Conservation (phyloP, 1,139 yeast species). For the Eremothecium cymbalariae region DNA sequence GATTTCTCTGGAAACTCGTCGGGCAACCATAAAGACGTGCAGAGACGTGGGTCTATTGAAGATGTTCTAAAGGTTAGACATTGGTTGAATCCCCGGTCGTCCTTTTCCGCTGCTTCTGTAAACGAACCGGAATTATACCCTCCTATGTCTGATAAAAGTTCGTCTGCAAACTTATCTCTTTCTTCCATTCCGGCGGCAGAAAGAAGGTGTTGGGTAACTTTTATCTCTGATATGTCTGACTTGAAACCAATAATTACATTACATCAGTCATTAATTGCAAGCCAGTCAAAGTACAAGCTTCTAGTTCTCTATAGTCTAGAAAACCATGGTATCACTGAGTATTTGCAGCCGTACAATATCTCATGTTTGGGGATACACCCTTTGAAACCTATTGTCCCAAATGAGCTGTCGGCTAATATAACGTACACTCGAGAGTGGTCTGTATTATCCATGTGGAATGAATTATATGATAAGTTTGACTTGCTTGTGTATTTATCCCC, state of each 20-base stretch:
- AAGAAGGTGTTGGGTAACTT: conserved; percentile 27
- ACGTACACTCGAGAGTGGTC: conserved; percentile 9
- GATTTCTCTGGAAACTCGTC: conserved; percentile 8
- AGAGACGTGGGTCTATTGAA: conserved; percentile 27
- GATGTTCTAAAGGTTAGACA: conserved; percentile 30
- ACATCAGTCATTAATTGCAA: conserved; percentile 20
- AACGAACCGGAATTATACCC: conserved; percentile 17
- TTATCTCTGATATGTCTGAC: conserved; percentile 17
- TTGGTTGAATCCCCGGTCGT: conserved; percentile 30
- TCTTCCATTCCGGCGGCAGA: conserved; percentile 3
- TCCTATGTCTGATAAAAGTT: conserved; percentile 5
- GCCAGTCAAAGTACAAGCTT: conserved; percentile 22
- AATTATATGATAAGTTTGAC: conserved; percentile 16
- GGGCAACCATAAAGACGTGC: conserved; percentile 7
- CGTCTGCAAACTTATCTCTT: not conserved
- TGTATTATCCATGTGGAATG: conserved; percentile 15
- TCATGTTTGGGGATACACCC: conserved; percentile 8
- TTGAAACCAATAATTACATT: conserved; percentile 23
- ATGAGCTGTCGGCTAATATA: not conserved
- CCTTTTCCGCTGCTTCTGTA: conserved; percentile 27
- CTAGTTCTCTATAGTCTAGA: conserved; percentile 19
- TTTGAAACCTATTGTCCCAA: not conserved
- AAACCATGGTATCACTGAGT: conserved; percentile 13
- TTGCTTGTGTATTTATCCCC: conserved; percentile 29
- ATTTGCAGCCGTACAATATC: conserved; percentile 14